A percentile compares a stretch with the other conserved stretches of the same genome.
phyloP scores from a whole-genome alignment of 768 basidiomycete genomes.

The Erythrobasidium yunnanense region DNA sequence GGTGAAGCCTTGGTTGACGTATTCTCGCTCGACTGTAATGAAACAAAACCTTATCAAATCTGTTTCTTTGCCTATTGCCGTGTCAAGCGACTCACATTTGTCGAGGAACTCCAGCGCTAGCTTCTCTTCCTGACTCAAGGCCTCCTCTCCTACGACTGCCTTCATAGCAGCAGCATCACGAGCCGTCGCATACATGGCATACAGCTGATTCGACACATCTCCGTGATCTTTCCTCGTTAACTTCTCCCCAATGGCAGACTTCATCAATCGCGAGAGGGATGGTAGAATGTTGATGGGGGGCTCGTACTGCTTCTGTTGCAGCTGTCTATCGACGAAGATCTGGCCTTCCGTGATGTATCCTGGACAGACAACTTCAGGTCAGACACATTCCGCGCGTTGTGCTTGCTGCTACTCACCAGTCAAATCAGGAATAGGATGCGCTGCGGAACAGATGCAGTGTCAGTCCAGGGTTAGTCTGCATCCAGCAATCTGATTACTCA shows the following conservation, averaged over 20 bases:
- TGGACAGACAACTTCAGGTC: constrained; percentile 58
- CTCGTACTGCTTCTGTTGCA: constrained; percentile 86
- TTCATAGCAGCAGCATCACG: constrained; percentile 80
- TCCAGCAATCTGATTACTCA: not conserved
- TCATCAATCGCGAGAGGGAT: constrained; percentile 97
- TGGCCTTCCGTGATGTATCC: constrained; percentile 99
- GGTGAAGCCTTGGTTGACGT: constrained; percentile 92
- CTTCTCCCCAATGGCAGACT: constrained; percentile 96
- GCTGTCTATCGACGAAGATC: constrained; percentile 93
- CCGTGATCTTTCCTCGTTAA: constrained; percentile 96
- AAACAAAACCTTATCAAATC: too few relatives aligned
- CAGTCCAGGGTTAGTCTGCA: not conserved
- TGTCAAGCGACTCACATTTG: too few relatives aligned
- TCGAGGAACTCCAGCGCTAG: constrained; percentile 93
- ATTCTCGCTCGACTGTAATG: constrained; percentile 92
- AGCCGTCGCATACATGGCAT: constrained; percentile 28
- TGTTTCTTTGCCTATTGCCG: too few relatives aligned
- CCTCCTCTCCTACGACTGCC: constrained; percentile 97
- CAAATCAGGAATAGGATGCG: constrained; percentile 73
- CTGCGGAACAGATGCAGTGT: constrained; percentile 42
- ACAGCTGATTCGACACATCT: constrained; percentile 93
- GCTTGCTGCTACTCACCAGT: not conserved
- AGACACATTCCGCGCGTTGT: too few relatives aligned
- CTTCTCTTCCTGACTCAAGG: constrained; percentile 86
- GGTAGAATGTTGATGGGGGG: constrained; percentile 99